phyloP scores from a whole-genome alignment of 169 alveolate genomes.

The Prorocentrum cordatum region DNA sequence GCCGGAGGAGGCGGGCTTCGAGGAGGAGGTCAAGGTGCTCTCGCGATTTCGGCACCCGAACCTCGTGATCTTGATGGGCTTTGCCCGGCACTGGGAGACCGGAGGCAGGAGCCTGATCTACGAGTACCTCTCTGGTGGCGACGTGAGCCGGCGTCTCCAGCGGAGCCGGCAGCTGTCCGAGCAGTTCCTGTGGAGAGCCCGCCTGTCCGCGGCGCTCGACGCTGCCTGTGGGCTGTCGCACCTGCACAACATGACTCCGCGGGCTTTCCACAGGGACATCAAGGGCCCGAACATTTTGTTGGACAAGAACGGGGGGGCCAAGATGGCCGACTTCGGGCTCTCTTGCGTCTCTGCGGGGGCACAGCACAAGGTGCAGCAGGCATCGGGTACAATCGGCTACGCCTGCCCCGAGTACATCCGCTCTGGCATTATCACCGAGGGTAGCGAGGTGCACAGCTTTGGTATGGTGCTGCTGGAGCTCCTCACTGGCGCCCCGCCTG shows the following conservation, averaged over 20 bases:
- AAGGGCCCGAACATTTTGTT: constrained; percentile 59
- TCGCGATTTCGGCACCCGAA: constrained; percentile 50
- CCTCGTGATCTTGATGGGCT: constrained; percentile 62
- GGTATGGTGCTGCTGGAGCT: constrained; percentile 51
- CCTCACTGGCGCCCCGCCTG: constrained; percentile 47
- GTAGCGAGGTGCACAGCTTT: constrained; percentile 29
- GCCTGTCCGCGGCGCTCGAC: constrained; percentile 22
- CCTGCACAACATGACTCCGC: constrained; percentile 39
- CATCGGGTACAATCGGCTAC: constrained; percentile 41
- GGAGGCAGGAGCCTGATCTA: constrained; percentile 54
- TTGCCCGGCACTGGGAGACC: neutral
- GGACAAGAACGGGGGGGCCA: constrained; percentile 48
- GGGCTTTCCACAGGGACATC: constrained; percentile 59
- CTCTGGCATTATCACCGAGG: neutral
- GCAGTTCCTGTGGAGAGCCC: neutral
- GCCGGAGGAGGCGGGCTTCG: constrained; percentile 58
- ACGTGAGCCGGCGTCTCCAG: neutral
- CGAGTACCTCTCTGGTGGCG: constrained; percentile 47
- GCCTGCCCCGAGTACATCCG: constrained; percentile 53
- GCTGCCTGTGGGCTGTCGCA: constrained; percentile 64
- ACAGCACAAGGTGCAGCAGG: constrained; percentile 29
- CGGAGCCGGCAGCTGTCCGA: neutral
- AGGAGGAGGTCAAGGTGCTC: constrained; percentile 44
- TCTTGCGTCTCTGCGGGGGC: neutral
- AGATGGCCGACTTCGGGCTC: constrained; percentile 54